Conservation (phyloP, 2,329 filamentous ascomycete species). For the Fusarium sp. region DNA sequence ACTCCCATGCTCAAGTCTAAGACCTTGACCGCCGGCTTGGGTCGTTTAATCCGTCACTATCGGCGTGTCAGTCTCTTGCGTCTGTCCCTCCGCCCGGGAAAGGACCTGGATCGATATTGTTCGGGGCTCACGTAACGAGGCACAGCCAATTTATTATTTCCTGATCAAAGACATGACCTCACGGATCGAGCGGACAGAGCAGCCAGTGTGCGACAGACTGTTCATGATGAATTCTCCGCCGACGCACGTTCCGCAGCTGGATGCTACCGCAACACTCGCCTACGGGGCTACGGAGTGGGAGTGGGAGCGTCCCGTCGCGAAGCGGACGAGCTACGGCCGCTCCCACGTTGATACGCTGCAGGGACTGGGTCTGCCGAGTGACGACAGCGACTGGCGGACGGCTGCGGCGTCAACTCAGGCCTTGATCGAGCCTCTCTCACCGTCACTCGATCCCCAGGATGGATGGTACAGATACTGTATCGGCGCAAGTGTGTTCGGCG, state of each 20-base stretch:
- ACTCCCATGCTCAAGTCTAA: background rate
- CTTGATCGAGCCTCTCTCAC: constrained; percentile 1
- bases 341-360: constrained; percentile 36
- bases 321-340: constrained; percentile 20
- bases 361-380: constrained; percentile 21
- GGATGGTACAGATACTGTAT: constrained; percentile 1
- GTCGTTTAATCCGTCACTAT: constrained; percentile 14
- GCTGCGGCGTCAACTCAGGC: constrained; percentile 12
- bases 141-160: background rate
- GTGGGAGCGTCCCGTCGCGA: constrained; percentile 35
- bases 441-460: background rate
- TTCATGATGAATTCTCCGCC: constrained; percentile 24
- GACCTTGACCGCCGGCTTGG: constrained; percentile 9
- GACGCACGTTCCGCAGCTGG: constrained; percentile 18
- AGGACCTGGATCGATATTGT: constrained; percentile 13
- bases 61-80: constrained; percentile 10
- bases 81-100: constrained; percentile 14
- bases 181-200: constrained; percentile 1
- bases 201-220: background rate
- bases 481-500: constrained; percentile 3
- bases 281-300: constrained; percentile 19
- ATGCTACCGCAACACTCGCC: constrained; percentile 17
- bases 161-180: background rate
- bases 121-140: background rate
- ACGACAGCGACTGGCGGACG: constrained; percentile 12